Percentiles rank a stretch among this genome's conserved stretches.
Conservation (phyloP, 306 rosid species). For the Cicer bijugum region DNA sequence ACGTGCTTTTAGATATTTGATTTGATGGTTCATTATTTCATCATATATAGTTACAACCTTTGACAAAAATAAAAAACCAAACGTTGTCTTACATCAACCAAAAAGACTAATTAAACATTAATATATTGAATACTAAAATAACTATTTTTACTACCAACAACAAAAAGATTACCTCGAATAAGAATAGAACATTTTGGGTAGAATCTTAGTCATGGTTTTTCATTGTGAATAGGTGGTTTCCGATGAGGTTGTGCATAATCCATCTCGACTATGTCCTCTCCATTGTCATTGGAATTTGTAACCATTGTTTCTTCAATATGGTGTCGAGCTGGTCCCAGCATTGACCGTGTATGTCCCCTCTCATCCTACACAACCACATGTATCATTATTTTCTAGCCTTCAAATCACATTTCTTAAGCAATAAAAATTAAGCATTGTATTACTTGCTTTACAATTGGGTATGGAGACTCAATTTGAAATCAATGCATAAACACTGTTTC, state of each 20-base stretch:
- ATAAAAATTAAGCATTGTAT: too few species aligned
- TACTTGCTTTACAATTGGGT: neutral
- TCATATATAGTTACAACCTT: neutral
- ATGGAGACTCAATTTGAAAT: neutral
- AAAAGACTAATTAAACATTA: neutral
- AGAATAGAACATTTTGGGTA: neutral
- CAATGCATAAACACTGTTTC: neutral
- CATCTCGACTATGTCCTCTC: slow-evolving; percentile 68
- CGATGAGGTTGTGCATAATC: slow-evolving; percentile 75
- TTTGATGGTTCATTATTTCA: neutral
- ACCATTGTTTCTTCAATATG: slow-evolving; percentile 51
- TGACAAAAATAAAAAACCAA: neutral
- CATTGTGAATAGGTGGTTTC: slow-evolving; percentile 92
- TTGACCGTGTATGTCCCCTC: slow-evolving; percentile 49
- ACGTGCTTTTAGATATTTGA: neutral
- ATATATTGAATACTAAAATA: too few species aligned
- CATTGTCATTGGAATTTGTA: slow-evolving; percentile 47
- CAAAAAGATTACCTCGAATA: neutral
- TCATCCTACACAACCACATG: slow-evolving; percentile 46
- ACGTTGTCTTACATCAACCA: neutral
- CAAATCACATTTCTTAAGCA: neutral
- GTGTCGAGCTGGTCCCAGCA: slow-evolving; percentile 50
- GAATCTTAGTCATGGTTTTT: slow-evolving; percentile 50
- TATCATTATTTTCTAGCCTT: slow-evolving; percentile 44
- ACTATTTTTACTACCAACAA: too few species aligned